Conservation (phyloP, 1,284 basidiomycete species). For the Vanrija humicola region DNA sequence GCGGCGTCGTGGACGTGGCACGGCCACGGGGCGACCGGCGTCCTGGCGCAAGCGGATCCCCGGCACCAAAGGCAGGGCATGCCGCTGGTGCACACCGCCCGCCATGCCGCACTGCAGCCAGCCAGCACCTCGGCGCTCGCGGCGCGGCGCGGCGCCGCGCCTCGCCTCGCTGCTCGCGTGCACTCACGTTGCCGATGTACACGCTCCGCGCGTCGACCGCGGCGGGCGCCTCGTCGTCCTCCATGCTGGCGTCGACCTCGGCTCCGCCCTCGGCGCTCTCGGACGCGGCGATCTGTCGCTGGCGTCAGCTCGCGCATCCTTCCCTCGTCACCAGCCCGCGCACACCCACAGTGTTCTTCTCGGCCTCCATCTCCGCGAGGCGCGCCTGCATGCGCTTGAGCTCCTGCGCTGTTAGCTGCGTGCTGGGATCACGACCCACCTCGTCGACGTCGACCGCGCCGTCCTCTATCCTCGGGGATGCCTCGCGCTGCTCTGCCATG, state of each 20-base stretch:
- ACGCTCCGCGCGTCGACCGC: constrained; percentile 82
- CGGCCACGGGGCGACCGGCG: too few species aligned
- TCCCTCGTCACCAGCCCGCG: neutral
- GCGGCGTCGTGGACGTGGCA: too few species aligned
- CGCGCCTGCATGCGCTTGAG: constrained; percentile 77
- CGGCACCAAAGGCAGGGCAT: too few species aligned
- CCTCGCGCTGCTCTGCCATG: constrained; percentile 40
- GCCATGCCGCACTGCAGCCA: too few species aligned
- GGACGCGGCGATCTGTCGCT: neutral
- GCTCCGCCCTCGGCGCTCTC: constrained; percentile 13
- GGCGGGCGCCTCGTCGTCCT: constrained; percentile 54
- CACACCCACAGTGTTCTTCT: constrained; percentile 60
- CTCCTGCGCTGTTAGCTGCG: constrained; percentile 38
- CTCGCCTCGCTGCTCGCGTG: neutral
- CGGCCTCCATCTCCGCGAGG: constrained; percentile 81
- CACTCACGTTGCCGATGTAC: constrained; percentile 91
- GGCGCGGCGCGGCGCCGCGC: too few species aligned
- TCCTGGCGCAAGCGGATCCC: too few species aligned
- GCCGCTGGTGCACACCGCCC: too few species aligned
- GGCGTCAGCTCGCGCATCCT: constrained; percentile 1
- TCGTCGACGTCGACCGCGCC: constrained; percentile 44
- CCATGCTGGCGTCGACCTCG: constrained; percentile 57
- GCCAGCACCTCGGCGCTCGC: too few species aligned
- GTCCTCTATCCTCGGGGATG: constrained; percentile 35
- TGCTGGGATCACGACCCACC: constrained; percentile 16